These are phyloP conservation scores for Penicillium canariense DNA, from an alignment of 495 filamentous ascomycete genomes.

Conservation along the genomic window DNA sequence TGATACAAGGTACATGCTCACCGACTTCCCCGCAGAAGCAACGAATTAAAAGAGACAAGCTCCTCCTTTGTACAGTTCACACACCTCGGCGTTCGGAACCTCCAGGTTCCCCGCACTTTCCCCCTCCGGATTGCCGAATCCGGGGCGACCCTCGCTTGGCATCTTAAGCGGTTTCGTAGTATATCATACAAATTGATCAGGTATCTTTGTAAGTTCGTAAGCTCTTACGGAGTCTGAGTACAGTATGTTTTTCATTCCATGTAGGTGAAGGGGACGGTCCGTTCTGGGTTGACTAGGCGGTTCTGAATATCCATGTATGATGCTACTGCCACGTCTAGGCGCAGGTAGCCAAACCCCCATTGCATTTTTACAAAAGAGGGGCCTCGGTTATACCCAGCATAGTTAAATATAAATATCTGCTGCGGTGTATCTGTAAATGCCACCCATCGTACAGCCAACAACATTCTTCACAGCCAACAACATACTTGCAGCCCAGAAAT, in stretches of 20 bases:
- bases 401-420: not conserved
- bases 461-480: not conserved
- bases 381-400: not conserved
- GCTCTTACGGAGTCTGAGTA: too few species aligned
- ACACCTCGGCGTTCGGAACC: not conserved
- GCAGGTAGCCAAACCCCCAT: not conserved
- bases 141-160: not conserved
- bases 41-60: not conserved
- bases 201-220: too few species aligned
- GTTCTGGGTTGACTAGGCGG: not conserved
- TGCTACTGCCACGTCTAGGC: not conserved
- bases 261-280: not conserved
- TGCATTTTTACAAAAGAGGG: conserved; percentile 3
- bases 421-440: not conserved
- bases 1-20: not conserved
- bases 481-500: not conserved
- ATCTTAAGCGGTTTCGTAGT: not conserved
- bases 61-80: not conserved
- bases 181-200: not conserved
- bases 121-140: not conserved
- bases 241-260: not conserved
- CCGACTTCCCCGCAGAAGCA: not conserved
- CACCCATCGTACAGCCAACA: not conserved
- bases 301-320: not conserved
- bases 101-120: conserved; percentile 14